Evolutionary conservation across 129 eudicot species (phyloP).

Genomic region (Chrysanthemum seticuspe): DNA sequence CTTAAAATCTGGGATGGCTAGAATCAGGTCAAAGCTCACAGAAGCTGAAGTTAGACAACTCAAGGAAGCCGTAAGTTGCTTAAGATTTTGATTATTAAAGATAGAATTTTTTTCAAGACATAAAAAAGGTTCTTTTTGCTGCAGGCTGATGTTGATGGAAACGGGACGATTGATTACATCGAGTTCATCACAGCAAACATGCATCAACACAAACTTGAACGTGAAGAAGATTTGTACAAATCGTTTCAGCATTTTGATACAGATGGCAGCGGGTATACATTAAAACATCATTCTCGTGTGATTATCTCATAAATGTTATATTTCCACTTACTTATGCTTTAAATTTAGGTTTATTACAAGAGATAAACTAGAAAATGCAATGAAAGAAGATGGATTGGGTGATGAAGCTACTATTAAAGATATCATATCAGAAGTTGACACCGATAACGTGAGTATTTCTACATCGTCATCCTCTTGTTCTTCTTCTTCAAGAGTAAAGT

Average conservation of each 20-base stretch:
- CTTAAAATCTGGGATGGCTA: conserved; percentile 74
- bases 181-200: conserved; percentile 94
- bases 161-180: conserved; percentile 83
- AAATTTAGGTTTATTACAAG: conserved; percentile 67
- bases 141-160: conserved; percentile 93
- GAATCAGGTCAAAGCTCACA: conserved; percentile 27
- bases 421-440: conserved; percentile 83
- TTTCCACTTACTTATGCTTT: not conserved
- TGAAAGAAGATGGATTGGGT: conserved; percentile 85
- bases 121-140: not conserved
- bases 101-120: not conserved
- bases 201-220: conserved; percentile 84
- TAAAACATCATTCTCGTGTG: not conserved
- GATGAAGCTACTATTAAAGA: conserved; percentile 78
- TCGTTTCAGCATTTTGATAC: conserved; percentile 84
- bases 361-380: conserved; percentile 83
- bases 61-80: conserved; percentile 82
- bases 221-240: conserved; percentile 76
- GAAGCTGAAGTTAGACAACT: conserved; percentile 40
- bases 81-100: not conserved
- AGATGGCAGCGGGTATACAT: conserved; percentile 73
- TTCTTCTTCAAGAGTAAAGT: not conserved
- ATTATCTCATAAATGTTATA: not conserved
- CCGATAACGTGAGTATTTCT: conserved; percentile 63
- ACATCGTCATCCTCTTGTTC: not conserved